phyloP scores from a whole-genome alignment of 139 green algal species.

The Microglena sp. region DNA sequence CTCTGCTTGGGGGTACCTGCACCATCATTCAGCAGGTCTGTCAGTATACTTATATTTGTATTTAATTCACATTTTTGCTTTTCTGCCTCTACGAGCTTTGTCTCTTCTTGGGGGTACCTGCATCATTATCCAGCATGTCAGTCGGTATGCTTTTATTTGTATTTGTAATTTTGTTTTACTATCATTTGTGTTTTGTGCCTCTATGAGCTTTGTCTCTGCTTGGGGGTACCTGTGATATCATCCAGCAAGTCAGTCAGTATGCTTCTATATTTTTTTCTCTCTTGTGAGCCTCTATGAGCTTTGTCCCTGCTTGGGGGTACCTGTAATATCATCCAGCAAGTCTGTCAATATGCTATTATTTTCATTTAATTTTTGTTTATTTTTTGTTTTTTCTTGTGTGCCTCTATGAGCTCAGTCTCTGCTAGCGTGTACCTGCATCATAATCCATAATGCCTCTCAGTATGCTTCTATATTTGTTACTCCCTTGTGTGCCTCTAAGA shows the following conservation, averaged over 20 bases:
- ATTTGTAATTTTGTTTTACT: too few species aligned
- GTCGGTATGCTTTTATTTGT: too few species aligned
- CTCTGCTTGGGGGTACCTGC: too few species aligned
- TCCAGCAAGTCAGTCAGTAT: neutral
- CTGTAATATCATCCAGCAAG: slow-evolving; percentile 12
- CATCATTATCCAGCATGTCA: neutral
- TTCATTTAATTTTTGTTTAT: neutral
- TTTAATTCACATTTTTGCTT: neutral
- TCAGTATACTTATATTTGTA: too few species aligned
- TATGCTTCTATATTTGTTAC: too few species aligned
- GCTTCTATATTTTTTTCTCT: neutral
- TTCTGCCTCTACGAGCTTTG: slow-evolving; percentile 32
- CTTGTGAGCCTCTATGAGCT: slow-evolving; percentile 27
- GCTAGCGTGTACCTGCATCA: slow-evolving; percentile 40
- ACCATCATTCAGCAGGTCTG: too few species aligned
- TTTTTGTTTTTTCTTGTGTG: neutral
- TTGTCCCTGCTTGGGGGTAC: slow-evolving; percentile 47
- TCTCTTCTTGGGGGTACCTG: slow-evolving; percentile 49
- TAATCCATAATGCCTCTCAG: neutral
- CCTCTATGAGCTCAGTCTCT: slow-evolving; percentile 42
- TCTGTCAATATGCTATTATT: neutral
- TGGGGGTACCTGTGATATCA: slow-evolving; percentile 32
- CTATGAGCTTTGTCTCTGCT: slow-evolving; percentile 47
- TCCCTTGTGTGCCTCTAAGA: too few species aligned
- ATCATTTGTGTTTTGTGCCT: too few species aligned